A percentile compares a stretch with the other conserved stretches of the same genome.
phyloP scores from a whole-genome alignment of 495 filamentous ascomycete species.

The Penicillium steckii region DNA sequence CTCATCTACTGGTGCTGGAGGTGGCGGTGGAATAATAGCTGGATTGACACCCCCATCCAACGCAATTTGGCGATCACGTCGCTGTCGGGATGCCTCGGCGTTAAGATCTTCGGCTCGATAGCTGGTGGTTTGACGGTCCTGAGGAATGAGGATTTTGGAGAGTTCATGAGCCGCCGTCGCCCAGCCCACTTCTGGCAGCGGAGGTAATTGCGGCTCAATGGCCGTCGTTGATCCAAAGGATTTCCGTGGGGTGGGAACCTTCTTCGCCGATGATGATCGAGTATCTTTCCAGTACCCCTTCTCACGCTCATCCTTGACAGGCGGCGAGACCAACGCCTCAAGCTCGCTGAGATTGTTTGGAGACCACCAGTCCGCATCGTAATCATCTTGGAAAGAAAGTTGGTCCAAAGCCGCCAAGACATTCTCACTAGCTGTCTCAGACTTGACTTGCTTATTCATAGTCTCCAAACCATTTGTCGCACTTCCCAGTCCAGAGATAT shows the following conservation, averaged over 20 bases:
- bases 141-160: constrained; percentile 78
- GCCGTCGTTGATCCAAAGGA: constrained; percentile 32
- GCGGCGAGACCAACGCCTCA: constrained; percentile 52
- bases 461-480: constrained; percentile 1
- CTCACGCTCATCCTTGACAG: constrained; percentile 47
- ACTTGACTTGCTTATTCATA: constrained; percentile 7
- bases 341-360: constrained; percentile 63
- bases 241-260: constrained; percentile 54
- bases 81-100: constrained; percentile 58
- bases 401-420: neutral
- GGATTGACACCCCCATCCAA: constrained; percentile 20
- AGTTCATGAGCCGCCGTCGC: constrained; percentile 76
- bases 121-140: constrained; percentile 66
- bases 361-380: constrained; percentile 78
- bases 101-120: constrained; percentile 74
- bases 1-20: constrained; percentile 44
- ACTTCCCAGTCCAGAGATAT: constrained; percentile 73
- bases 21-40: constrained; percentile 22
- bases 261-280: constrained; percentile 74
- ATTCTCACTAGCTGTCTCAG: constrained; percentile 16
- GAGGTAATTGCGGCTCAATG: constrained; percentile 51
- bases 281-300: constrained; percentile 70
- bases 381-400: constrained; percentile 23
- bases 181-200: constrained; percentile 80
- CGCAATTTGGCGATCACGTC: constrained; percentile 61